Evolutionary conservation across 306 rosid species (phyloP).

Genomic region (Castanospermum australe): DNA sequence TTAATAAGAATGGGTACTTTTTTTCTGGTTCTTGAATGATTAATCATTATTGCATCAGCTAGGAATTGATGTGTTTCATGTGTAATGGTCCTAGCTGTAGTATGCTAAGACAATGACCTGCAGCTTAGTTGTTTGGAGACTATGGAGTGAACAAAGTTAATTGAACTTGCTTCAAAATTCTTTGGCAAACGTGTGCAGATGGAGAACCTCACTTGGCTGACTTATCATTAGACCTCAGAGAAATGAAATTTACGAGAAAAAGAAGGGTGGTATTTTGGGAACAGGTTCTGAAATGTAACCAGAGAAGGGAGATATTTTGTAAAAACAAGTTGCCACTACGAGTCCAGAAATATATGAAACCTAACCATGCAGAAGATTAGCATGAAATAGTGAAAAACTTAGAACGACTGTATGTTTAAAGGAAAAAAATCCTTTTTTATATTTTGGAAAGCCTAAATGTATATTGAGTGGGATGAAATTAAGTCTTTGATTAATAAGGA

Average conservation of each 20-base stretch:
- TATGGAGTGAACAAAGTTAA: not conserved
- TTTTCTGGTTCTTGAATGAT: not conserved
- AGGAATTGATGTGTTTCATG: not conserved
- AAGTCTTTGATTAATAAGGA: too few species aligned
- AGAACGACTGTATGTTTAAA: not conserved
- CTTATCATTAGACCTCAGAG: too few species aligned
- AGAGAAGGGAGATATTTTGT: not conserved
- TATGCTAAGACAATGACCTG: not conserved
- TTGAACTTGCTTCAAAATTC: too few species aligned
- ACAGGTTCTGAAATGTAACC: not conserved
- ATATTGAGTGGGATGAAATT: not conserved
- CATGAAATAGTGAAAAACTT: not conserved
- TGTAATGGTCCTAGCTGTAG: not conserved
- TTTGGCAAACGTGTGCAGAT: too few species aligned
- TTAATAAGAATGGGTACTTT: slow-evolving; percentile 11
- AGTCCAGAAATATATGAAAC: not conserved
- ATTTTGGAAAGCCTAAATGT: not conserved
- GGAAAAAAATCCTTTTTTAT: not conserved
- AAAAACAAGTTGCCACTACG: not conserved
- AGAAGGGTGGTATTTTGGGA: not conserved
- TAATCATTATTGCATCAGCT: not conserved
- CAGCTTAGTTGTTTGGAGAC: not conserved
- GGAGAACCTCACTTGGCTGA: too few species aligned
- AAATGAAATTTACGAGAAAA: not conserved
- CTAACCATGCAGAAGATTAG: not conserved